A percentile compares a stretch with the other conserved stretches of the same genome.
Conservation (phyloP, 176 grass and related monocot genomes). For the Carex kokanica region DNA sequence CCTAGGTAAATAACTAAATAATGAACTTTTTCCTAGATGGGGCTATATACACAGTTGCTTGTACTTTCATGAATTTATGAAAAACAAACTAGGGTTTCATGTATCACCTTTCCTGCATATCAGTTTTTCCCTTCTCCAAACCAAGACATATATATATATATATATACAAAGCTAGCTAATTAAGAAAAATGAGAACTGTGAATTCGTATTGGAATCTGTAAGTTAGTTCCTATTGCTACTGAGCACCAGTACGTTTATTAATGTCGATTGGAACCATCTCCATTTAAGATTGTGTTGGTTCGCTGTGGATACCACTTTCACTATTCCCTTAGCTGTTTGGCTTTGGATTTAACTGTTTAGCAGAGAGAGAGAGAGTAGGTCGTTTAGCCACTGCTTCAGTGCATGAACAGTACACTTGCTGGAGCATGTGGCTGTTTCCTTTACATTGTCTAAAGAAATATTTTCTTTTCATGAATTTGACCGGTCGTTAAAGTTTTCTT, state of each 20-base stretch:
- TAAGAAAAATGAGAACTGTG: neutral
- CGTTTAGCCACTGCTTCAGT: constrained; percentile 26
- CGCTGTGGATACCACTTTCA: constrained; percentile 23
- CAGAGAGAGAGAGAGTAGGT: neutral
- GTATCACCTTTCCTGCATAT: too few species aligned
- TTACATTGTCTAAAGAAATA: constrained; percentile 9
- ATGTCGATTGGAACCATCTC: constrained; percentile 27
- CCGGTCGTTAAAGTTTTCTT: neutral
- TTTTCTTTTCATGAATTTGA: neutral
- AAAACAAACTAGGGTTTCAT: too few species aligned
- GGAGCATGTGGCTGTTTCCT: constrained; percentile 6
- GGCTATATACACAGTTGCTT: neutral
- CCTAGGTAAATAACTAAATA: neutral
- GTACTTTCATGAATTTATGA: neutral
- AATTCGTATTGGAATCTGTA: constrained; percentile 21
- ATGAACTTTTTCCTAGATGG: neutral
- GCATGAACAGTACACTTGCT: constrained; percentile 17
- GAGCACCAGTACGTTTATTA: constrained; percentile 20
- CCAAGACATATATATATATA: too few species aligned
- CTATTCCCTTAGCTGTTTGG: constrained; percentile 28
- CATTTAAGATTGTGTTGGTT: constrained; percentile 33
- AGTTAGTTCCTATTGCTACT: constrained; percentile 30
- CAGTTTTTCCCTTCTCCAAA: too few species aligned
- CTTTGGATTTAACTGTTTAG: constrained; percentile 30
- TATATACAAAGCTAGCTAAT: neutral